phyloP scores from a whole-genome alignment of 768 basidiomycete species.

The Cubamyces lactineus region DNA sequence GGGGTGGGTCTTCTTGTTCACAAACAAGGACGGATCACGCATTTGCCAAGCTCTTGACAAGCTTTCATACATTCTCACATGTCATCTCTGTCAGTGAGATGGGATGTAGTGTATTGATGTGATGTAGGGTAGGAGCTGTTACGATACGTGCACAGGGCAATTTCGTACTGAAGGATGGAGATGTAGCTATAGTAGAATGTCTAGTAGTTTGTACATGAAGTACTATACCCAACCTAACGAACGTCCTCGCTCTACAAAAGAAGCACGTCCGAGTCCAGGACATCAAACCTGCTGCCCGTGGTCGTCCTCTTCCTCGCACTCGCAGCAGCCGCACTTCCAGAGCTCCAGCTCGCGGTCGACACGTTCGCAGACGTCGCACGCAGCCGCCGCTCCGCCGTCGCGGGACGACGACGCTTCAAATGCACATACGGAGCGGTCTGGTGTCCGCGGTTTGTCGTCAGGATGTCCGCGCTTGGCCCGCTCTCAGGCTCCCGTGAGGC shows the following conservation, averaged over 20 bases:
- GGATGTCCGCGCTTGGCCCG: background rate
- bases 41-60: too few relatives aligned
- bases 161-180: too few relatives aligned
- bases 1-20: too few relatives aligned
- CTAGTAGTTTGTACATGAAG: too few relatives aligned
- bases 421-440: background rate
- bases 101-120: too few relatives aligned
- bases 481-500: conserved; percentile 1
- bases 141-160: too few relatives aligned
- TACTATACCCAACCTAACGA: too few relatives aligned
- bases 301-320: background rate
- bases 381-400: background rate
- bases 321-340: background rate
- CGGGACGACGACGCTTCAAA: background rate
- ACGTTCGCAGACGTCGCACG: background rate
- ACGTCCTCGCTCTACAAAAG: background rate
- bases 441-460: background rate
- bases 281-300: conserved; percentile 1
- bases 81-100: too few relatives aligned
- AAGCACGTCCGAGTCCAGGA: background rate
- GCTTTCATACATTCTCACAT: too few relatives aligned
- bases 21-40: too few relatives aligned
- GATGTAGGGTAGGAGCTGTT: too few relatives aligned
- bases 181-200: too few relatives aligned
- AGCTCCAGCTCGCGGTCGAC: background rate